These are phyloP conservation scores for Blastobotrys aristatus DNA, from an alignment of 1,139 yeast species.

Conservation along the genomic window DNA sequence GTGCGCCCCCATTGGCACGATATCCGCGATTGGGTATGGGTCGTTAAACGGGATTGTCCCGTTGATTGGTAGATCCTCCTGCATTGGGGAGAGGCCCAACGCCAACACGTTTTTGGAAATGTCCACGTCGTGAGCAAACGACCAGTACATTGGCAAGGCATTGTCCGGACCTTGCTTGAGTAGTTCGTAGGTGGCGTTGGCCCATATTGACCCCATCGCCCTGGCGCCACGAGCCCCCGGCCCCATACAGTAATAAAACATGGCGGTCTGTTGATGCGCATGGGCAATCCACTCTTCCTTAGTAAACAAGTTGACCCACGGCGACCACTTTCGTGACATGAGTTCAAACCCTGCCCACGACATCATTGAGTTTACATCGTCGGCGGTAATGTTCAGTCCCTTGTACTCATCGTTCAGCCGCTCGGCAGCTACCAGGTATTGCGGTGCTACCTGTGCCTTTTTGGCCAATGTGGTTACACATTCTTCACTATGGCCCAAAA, in stretches of 20 bases:
- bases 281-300: slow-evolving; percentile 44
- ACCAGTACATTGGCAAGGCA: slow-evolving; percentile 26
- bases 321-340: slow-evolving; percentile 46
- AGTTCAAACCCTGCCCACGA: slow-evolving; percentile 51
- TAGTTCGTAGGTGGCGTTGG: slow-evolving; percentile 46
- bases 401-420: slow-evolving; percentile 11
- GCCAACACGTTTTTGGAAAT: slow-evolving; percentile 42
- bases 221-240: slow-evolving; percentile 42
- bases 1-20: slow-evolving; percentile 53
- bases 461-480: no score
- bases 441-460: slow-evolving; percentile 31
- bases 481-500: not conserved
- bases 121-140: slow-evolving; percentile 53
- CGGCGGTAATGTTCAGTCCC: slow-evolving; percentile 21
- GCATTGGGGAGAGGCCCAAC: slow-evolving; percentile 34
- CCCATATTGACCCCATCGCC: slow-evolving; percentile 45
- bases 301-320: slow-evolving; percentile 48
- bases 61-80: slow-evolving; percentile 4
- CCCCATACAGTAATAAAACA: slow-evolving; percentile 46
- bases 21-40: slow-evolving; percentile 26
- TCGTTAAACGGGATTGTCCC: slow-evolving; percentile 37
- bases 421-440: slow-evolving; percentile 38
- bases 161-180: slow-evolving; percentile 35
- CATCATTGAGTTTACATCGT: slow-evolving; percentile 42
- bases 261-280: slow-evolving; percentile 43